Percentiles rank a stretch among this genome's conserved stretches.
Conservation (phyloP, 768 basidiomycete species). For the Polyporus arcularius region DNA sequence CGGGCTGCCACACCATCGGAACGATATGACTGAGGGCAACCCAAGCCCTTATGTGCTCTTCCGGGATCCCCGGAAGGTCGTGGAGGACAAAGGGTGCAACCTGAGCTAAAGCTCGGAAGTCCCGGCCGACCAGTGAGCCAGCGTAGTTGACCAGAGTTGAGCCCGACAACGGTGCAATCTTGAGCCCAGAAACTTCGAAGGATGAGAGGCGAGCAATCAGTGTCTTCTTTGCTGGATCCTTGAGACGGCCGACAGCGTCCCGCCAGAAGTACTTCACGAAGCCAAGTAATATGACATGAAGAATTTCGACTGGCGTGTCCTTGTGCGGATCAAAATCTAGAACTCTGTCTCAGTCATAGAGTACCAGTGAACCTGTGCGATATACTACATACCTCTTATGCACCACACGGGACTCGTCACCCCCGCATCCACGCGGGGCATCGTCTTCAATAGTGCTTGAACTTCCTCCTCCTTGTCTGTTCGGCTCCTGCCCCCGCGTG, state of each 20-base stretch:
- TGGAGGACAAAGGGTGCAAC: conserved; percentile 39
- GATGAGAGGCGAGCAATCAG: conserved; percentile 31
- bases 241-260: conserved; percentile 30
- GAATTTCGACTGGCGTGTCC: conserved; percentile 47
- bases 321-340: conserved; percentile 44
- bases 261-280: conserved; percentile 53
- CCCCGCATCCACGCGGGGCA: conserved; percentile 26
- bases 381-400: conserved; percentile 26
- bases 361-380: no score
- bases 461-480: conserved; percentile 18
- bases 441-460: conserved; percentile 3
- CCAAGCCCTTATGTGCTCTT: conserved; percentile 34
- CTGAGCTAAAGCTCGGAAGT: conserved; percentile 35
- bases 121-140: conserved; percentile 37
- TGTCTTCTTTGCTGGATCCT: conserved; percentile 29
- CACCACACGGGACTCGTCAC: conserved; percentile 38
- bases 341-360: no score
- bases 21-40: conserved; percentile 33
- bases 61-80: conserved; percentile 37
- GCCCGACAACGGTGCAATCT: conserved; percentile 31
- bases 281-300: conserved; percentile 46
- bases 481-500: background rate
- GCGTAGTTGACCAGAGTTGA: conserved; percentile 39
- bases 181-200: conserved; percentile 37
- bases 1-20: conserved; percentile 42